A percentile compares a stretch with the other conserved stretches of the same genome.
Conservation (phyloP, 75 land plant species). For the Cupressus sempervirens region DNA sequence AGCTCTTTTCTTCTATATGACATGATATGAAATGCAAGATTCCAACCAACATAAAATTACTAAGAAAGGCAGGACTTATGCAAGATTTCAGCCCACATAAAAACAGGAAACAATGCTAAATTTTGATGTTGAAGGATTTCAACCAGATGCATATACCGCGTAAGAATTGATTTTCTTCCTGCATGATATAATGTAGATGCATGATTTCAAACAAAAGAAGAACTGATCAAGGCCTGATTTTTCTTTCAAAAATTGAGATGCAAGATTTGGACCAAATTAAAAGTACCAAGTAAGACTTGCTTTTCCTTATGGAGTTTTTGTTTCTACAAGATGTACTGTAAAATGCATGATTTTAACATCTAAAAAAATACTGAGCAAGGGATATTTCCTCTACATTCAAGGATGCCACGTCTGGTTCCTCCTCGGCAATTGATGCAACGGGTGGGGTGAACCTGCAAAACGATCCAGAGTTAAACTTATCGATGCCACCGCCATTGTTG, state of each 20-base stretch:
- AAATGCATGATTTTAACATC: neutral
- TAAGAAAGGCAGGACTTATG: too few species aligned
- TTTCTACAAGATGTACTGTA: neutral
- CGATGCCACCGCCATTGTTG: neutral
- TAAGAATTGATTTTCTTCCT: too few species aligned
- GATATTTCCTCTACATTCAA: constrained; percentile 5
- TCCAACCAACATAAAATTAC: too few species aligned
- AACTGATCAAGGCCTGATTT: neutral
- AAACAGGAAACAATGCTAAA: neutral
- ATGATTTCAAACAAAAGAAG: neutral
- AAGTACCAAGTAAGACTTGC: neutral
- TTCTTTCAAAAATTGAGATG: neutral
- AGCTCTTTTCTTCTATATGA: neutral
- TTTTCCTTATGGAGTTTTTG: too few species aligned
- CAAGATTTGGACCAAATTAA: neutral
- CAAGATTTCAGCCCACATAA: neutral
- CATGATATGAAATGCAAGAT: too few species aligned
- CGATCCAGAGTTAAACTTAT: neutral
- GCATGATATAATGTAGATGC: too few species aligned
- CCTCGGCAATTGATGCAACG: neutral
- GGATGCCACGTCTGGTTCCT: neutral
- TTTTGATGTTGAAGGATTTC: too few species aligned
- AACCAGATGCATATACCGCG: too few species aligned
- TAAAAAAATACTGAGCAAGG: neutral
- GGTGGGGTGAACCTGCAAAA: neutral